These are phyloP conservation scores for Wickerhamomyces rabaulensis DNA, from an alignment of 805 yeast genomes.

Conservation along the genomic window DNA sequence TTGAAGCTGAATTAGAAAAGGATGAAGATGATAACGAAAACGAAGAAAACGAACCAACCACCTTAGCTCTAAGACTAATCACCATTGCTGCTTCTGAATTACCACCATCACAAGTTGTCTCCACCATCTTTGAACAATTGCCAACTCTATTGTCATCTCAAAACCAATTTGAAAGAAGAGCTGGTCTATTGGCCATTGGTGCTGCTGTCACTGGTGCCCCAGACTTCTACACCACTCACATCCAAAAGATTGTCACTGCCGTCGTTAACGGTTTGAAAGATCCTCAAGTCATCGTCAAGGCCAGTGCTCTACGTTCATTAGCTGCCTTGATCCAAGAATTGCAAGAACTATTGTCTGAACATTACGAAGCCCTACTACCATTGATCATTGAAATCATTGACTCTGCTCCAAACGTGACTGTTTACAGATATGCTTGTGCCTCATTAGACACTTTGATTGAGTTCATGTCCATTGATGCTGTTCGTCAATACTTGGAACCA, in stretches of 20 bases:
- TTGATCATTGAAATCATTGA: constrained; percentile 83
- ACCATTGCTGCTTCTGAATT: constrained; percentile 75
- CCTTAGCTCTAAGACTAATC: constrained; percentile 74
- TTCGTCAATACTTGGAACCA: constrained; percentile 76
- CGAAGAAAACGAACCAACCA: constrained; percentile 78
- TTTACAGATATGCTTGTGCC: constrained; percentile 85
- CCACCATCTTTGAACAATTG: constrained; percentile 66
- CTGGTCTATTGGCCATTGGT: constrained; percentile 76
- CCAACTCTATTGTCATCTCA: constrained; percentile 52
- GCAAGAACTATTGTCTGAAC: constrained; percentile 78
- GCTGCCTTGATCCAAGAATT: constrained; percentile 76
- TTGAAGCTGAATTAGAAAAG: constrained; percentile 64
- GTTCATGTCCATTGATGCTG: constrained; percentile 83
- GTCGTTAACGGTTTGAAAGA: constrained; percentile 76
- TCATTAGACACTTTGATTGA: constrained; percentile 92
- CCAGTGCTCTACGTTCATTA: constrained; percentile 81
- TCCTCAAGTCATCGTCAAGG: constrained; percentile 65
- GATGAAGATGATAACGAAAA: constrained; percentile 91
- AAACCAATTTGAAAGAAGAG: constrained; percentile 80
- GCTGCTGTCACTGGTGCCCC: constrained; percentile 91
- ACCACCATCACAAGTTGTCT: constrained; percentile 90
- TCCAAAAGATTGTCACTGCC: constrained; percentile 67
- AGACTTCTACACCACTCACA: constrained; percentile 75
- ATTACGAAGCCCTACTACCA: constrained; percentile 79
- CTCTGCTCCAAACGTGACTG: constrained; percentile 72